Conservation (phyloP, 768 basidiomycete genomes). For the Auricularia auricula-judae region DNA sequence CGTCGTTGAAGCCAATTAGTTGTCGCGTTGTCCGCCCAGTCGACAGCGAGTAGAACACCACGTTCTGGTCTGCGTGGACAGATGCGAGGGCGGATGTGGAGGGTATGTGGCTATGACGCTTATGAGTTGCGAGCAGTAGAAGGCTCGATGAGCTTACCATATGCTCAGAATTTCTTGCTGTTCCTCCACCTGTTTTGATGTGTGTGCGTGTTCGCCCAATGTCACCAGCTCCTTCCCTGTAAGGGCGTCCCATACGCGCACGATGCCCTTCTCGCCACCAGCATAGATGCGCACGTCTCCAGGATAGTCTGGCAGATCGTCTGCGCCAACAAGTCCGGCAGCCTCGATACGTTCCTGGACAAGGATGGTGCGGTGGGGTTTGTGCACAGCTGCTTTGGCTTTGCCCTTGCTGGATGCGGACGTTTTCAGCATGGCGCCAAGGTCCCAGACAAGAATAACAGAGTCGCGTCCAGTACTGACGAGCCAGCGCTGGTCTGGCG, state of each 20-base stretch:
- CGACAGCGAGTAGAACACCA: constrained; percentile 78
- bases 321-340: constrained; percentile 54
- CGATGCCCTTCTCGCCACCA: constrained; percentile 72
- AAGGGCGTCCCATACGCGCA: constrained; percentile 77
- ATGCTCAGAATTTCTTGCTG: constrained; percentile 56
- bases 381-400: constrained; percentile 34
- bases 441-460: constrained; percentile 88
- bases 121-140: constrained; percentile 5
- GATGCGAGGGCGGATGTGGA: constrained; percentile 58
- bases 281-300: constrained; percentile 10
- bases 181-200: constrained; percentile 54
- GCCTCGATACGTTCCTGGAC: constrained; percentile 81
- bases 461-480: constrained; percentile 89
- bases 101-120: constrained; percentile 50
- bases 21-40: constrained; percentile 59
- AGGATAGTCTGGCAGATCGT: constrained; percentile 21
- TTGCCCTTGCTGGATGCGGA: constrained; percentile 32
- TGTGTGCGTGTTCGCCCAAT: constrained; percentile 37
- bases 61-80: constrained; percentile 93
- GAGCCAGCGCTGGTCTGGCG: constrained; percentile 77
- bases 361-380: constrained; percentile 68
- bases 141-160: background rate
- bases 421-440: constrained; percentile 27
- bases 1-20: constrained; percentile 94
- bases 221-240: constrained; percentile 53